Conservation (phyloP, 176 grass and related monocot genomes). For the Oropetium thomaeum region DNA sequence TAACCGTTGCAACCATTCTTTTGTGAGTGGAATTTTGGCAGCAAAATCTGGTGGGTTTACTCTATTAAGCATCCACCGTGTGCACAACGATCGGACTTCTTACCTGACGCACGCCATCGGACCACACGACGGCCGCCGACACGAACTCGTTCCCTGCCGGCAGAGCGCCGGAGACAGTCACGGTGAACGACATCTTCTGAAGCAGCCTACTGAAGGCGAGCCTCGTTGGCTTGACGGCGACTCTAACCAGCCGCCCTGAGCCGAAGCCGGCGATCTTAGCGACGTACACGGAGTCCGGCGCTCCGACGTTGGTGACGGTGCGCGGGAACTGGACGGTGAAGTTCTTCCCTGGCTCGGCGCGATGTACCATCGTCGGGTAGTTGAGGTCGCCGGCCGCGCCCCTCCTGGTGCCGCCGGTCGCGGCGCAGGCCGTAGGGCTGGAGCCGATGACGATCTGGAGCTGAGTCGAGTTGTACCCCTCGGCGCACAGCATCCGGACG, state of each 20-base stretch:
- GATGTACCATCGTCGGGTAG: slow-evolving; percentile 49
- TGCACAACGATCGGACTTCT: slow-evolving; percentile 28
- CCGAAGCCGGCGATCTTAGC: background rate
- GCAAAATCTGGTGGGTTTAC: background rate
- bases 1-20: background rate
- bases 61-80: background rate
- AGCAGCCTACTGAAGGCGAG: slow-evolving; percentile 14
- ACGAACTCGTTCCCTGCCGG: background rate
- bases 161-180: slow-evolving; percentile 10
- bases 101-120: slow-evolving; percentile 15
- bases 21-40: background rate
- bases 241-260: background rate
- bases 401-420: no score
- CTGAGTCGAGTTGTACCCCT: slow-evolving; percentile 41
- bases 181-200: slow-evolving; percentile 12
- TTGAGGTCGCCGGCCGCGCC: slow-evolving; percentile 28
- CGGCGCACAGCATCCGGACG: slow-evolving; percentile 37
- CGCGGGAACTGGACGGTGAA: slow-evolving; percentile 33
- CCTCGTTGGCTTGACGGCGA: slow-evolving; percentile 7
- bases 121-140: slow-evolving; percentile 36
- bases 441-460: slow-evolving; percentile 23
- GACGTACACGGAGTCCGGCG: background rate
- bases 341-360: background rate
- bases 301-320: slow-evolving; percentile 50
- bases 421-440: background rate